Evolutionary conservation across 2,329 filamentous ascomycete species (phyloP).

Genomic region (Cladosporium cucumerinum): DNA sequence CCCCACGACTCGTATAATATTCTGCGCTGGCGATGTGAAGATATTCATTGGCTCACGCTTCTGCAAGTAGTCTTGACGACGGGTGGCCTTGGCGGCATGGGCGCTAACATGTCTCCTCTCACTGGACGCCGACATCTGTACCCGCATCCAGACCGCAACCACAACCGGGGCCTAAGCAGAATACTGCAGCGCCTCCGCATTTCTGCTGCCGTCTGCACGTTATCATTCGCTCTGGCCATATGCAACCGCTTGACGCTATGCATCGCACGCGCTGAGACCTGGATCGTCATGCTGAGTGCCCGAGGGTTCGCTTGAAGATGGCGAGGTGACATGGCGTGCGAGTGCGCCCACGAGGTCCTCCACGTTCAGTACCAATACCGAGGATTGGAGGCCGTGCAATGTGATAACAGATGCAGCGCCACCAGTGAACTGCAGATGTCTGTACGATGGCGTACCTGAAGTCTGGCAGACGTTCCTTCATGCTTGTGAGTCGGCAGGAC

Average conservation of each 20-base stretch:
- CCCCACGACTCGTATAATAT: constrained; percentile 1
- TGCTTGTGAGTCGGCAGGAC: background rate
- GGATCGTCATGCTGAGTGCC: constrained; percentile 7
- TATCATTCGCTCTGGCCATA: constrained; percentile 1
- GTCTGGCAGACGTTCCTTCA: background rate
- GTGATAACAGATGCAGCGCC: background rate
- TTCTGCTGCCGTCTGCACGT: background rate
- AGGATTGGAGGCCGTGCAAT: background rate
- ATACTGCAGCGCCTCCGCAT: constrained; percentile 15
- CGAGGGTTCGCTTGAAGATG: background rate
- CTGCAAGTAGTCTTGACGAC: background rate
- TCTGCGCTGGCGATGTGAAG: background rate
- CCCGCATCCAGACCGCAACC: constrained; percentile 13
- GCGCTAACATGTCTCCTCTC: constrained; percentile 3
- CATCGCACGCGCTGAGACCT: constrained; percentile 6
- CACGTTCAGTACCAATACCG: background rate
- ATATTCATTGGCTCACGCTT: background rate
- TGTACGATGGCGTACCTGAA: background rate
- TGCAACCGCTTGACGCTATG: constrained; percentile 3
- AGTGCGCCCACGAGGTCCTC: background rate
- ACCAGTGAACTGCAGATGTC: background rate
- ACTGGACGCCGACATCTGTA: constrained; percentile 14
- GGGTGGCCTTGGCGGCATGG: constrained; percentile 4
- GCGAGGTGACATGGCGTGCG: constrained; percentile 1
- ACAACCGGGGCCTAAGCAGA: background rate